Base-by-base conservation (phyloP, 805 yeast genomes). In the Sugiyamaella chiloensis region DNA sequence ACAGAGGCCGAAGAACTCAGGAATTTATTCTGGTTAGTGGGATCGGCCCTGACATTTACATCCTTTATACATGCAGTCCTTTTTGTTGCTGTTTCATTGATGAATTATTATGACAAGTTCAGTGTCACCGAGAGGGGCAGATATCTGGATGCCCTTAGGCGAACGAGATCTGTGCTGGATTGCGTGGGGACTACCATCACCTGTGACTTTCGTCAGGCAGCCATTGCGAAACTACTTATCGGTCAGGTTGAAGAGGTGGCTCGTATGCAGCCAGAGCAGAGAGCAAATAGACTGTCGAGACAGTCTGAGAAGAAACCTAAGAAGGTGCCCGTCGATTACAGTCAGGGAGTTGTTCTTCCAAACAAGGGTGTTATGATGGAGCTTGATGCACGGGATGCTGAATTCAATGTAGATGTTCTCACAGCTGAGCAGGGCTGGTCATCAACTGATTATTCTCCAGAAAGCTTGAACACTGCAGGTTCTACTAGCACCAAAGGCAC, bases 41-140 rank as follows among this genome's bases (percentile, higher is more conserved):
- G 42, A 5, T 36, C 48, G 8, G 23, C 50, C 12, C 24, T 51
- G 23, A 44, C 50, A 8, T 32, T 49, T 32, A 39, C 54, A 2
- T 40, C 50, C 21, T 51, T 51, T 30, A 14, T 53, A 4, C 61
- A 58, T 36, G 56, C 60, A 17, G 36, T 46, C 17, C 26, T 55
- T 35, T 48, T 40, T 35, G 39, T 53, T 12, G 40, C 51, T 2
- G 47, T 56, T 7, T 23, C 47, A 11, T 24, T 55, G 44, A 20
- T 54, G 43, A 53, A 47, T 30, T 37, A 50, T 32, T 50, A 39
- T 40, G 55, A 52, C 16, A 20, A 29, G 14, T 39, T 55, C 17
- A 24, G 43, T 12, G 29, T 26, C 4, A 40, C 44, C 5, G 52
- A 47, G 26, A 27, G 54, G n/a, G 40, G 39, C 5, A 24, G 43